These are phyloP conservation scores for Trypanosoma lewisi DNA, from an alignment of 208 protist genomes.

Conservation along the genomic window DNA sequence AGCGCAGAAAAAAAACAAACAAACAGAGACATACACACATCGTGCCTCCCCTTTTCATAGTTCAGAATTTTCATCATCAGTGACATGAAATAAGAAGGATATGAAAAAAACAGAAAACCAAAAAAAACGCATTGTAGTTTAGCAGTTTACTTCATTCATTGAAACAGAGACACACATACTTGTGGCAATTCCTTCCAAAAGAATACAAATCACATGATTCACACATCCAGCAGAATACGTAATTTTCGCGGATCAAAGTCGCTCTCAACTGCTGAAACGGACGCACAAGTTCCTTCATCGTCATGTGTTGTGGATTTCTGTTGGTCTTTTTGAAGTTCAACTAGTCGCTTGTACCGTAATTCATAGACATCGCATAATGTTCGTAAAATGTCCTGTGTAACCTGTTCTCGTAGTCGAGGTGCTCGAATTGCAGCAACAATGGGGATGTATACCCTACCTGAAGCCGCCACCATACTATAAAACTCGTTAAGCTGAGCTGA, in stretches of 20 bases:
- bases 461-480: constrained; percentile 52
- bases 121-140: not conserved
- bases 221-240: constrained; percentile 33
- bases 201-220: not conserved
- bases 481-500: constrained; percentile 32
- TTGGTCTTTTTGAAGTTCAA: constrained; percentile 19
- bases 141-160: too few relatives aligned
- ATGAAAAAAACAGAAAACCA: not conserved
- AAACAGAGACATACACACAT: not conserved
- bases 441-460: constrained; percentile 50
- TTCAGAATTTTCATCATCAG: too few relatives aligned
- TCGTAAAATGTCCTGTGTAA: constrained; percentile 28
- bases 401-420: constrained; percentile 22
- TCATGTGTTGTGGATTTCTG: constrained; percentile 13
- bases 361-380: constrained; percentile 47
- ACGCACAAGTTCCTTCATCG: not conserved
- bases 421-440: constrained; percentile 41
- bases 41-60: not conserved
- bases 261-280: constrained; percentile 4
- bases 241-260: constrained; percentile 62
- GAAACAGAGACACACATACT: not conserved
- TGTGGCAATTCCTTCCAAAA: not conserved
- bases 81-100: too few relatives aligned
- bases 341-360: constrained; percentile 26
- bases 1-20: not conserved